Evolutionary conservation across 1,284 basidiomycete species (phyloP).

Genomic region (Boletus smithii): DNA sequence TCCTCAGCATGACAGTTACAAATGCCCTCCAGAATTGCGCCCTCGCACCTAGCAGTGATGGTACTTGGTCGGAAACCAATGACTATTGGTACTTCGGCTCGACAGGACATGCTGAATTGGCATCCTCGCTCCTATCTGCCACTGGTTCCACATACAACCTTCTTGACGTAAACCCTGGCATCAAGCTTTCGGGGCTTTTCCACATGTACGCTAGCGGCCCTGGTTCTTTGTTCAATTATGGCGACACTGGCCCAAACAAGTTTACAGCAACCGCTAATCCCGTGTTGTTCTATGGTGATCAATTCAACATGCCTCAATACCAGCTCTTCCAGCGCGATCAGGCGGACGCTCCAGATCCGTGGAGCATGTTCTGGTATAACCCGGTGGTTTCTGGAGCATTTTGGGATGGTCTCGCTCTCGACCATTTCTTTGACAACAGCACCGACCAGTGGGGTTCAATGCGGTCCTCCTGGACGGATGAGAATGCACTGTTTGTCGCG

Average conservation of each 20-base stretch:
- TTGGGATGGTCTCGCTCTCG: slow-evolving; percentile 85
- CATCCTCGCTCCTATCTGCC: slow-evolving; percentile 79
- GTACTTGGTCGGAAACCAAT: slow-evolving; percentile 93
- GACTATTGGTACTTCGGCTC: slow-evolving; percentile 98
- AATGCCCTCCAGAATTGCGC: slow-evolving; percentile 85
- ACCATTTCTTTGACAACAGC: slow-evolving; percentile 73
- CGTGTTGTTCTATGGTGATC: slow-evolving; percentile 68
- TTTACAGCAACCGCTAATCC: slow-evolving; percentile 78
- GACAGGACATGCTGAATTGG: slow-evolving; percentile 90
- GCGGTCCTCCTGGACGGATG: slow-evolving; percentile 91
- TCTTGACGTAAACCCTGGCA: slow-evolving; percentile 66
- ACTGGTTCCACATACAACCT: slow-evolving; percentile 83
- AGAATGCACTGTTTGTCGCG: slow-evolving; percentile 78
- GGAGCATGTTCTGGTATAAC: slow-evolving; percentile 98
- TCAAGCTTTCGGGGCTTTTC: slow-evolving; percentile 76
- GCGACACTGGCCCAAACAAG: slow-evolving; percentile 96
- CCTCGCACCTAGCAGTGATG: slow-evolving; percentile 62
- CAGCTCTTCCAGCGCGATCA: slow-evolving; percentile 93
- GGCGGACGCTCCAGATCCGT: slow-evolving; percentile 85
- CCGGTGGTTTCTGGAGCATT: slow-evolving; percentile 80
- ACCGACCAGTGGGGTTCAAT: slow-evolving; percentile 86
- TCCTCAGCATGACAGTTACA: slow-evolving; percentile 67
- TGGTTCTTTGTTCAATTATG: slow-evolving; percentile 88
- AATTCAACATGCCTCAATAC: slow-evolving; percentile 70
- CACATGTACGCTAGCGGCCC: slow-evolving; percentile 90